These are phyloP conservation scores for Coemansia aciculifera DNA, from an alignment of 192 early-diverging fungal species.

Conservation along the genomic window DNA sequence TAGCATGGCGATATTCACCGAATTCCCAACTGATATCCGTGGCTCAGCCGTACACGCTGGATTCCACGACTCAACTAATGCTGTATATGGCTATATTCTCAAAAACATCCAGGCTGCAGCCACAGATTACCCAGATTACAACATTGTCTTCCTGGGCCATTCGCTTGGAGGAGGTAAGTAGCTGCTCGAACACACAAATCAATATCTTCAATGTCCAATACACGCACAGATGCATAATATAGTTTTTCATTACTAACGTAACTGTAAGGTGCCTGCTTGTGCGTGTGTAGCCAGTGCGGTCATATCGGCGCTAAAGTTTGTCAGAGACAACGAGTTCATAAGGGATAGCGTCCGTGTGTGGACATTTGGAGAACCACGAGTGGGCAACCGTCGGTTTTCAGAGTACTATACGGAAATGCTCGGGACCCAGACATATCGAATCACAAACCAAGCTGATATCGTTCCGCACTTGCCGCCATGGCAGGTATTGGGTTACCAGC, in stretches of 20 bases:
- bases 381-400: conserved; percentile 44
- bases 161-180: conserved; percentile 52
- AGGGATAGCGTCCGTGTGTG: conserved; percentile 47
- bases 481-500: conserved; percentile 56
- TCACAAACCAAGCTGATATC: conserved; percentile 49
- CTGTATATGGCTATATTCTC: conserved; percentile 37
- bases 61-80: conserved; percentile 38
- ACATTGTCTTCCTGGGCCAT: conserved; percentile 48
- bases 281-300: conserved; percentile 41
- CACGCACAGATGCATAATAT: not conserved
- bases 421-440: conserved; percentile 48
- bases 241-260: not conserved
- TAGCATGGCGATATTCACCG: conserved; percentile 31
- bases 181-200: not conserved
- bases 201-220: not conserved
- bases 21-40: conserved; percentile 28
- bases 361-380: conserved; percentile 55
- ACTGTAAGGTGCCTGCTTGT: not conserved
- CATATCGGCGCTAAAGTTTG: conserved; percentile 46
- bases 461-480: conserved; percentile 54
- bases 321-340: conserved; percentile 32
- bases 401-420: conserved; percentile 49
- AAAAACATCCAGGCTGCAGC: conserved; percentile 44
- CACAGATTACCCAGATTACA: conserved; percentile 29
- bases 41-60: conserved; percentile 41